Percentiles rank a stretch among this genome's conserved stretches.
Conservation (phyloP, 2,329 filamentous ascomycete genomes). For the Exophiala alcalophila region DNA sequence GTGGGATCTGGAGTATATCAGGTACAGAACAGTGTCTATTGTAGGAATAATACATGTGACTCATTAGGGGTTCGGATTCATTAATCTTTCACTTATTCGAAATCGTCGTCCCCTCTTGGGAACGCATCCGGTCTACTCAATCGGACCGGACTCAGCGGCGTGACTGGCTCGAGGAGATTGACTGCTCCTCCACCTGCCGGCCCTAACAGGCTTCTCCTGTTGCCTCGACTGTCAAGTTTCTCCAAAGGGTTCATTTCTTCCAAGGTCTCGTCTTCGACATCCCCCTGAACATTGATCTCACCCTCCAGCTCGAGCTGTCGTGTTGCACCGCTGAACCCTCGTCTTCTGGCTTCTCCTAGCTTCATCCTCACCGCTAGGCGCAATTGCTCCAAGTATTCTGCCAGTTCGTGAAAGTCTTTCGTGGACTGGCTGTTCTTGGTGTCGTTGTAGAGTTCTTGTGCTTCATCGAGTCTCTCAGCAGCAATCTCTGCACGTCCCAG, state of each 20-base stretch:
- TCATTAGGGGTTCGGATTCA: too few species aligned
- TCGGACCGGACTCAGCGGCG: slow-evolving; percentile 44
- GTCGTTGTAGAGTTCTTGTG: slow-evolving; percentile 53
- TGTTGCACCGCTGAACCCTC: slow-evolving; percentile 27
- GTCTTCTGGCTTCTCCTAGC: slow-evolving; percentile 38
- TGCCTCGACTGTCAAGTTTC: slow-evolving; percentile 20
- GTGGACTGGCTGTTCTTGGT: slow-evolving; percentile 40
- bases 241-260: slow-evolving; percentile 28
- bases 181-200: slow-evolving; percentile 21
- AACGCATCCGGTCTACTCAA: slow-evolving; percentile 35
- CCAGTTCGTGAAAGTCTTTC: slow-evolving; percentile 54
- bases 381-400: slow-evolving; percentile 45
- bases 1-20: too few species aligned
- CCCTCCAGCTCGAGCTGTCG: slow-evolving; percentile 21
- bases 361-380: slow-evolving; percentile 45
- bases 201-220: slow-evolving; percentile 22
- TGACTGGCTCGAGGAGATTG: slow-evolving; percentile 50
- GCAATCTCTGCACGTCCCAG: slow-evolving; percentile 75
- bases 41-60: slow-evolving; percentile 4
- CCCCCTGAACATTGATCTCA: slow-evolving; percentile 45
- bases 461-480: slow-evolving; percentile 71
- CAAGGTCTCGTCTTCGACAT: slow-evolving; percentile 28
- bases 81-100: slow-evolving; percentile 44
- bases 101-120: slow-evolving; percentile 43
- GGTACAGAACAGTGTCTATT: background rate